Percentiles rank a stretch among this genome's conserved stretches.
Conservation (phyloP, 2,329 filamentous ascomycete genomes). For the Microsporum canis region DNA sequence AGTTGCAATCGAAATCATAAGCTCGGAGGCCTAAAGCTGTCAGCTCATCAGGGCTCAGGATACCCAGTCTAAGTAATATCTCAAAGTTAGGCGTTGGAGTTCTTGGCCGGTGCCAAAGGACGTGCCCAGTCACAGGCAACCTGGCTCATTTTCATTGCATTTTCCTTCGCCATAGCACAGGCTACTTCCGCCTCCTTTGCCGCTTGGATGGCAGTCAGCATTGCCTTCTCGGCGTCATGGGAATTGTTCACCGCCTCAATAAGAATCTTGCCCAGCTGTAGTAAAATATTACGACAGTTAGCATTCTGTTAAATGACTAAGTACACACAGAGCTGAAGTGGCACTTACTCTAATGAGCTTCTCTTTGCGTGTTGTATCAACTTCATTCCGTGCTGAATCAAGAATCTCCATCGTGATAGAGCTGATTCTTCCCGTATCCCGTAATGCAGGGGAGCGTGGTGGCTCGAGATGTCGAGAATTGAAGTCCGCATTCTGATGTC, state of each 20-base stretch:
- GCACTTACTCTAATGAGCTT: constrained; percentile 14
- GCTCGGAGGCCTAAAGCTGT: not conserved
- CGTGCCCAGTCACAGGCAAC: constrained; percentile 11
- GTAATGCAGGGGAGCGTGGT: constrained; percentile 9
- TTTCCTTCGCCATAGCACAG: constrained; percentile 16
- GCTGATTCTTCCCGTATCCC: constrained; percentile 12
- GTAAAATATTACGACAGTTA: not conserved
- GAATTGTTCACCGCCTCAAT: constrained; percentile 17
- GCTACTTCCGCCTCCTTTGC: constrained; percentile 16
- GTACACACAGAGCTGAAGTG: not conserved
- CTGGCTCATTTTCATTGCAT: constrained; percentile 13
- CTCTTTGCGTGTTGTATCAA: constrained; percentile 13
- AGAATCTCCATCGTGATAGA: constrained; percentile 14
- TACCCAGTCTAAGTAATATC: not conserved
- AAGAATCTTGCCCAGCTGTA: constrained; percentile 14
- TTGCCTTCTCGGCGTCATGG: constrained; percentile 17
- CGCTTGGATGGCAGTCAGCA: constrained; percentile 16
- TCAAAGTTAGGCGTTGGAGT: too few species aligned
- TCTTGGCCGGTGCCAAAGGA: not conserved
- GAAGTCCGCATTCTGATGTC: not conserved
- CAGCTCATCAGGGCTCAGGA: not conserved
- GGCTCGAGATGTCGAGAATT: not conserved
- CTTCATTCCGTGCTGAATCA: constrained; percentile 13
- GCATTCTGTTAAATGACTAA: not conserved
- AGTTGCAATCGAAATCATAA: not conserved